A percentile compares a stretch with the other conserved stretches of the same genome.
Evolutionary conservation across 2,329 filamentous ascomycete genomes (phyloP).

Genomic region (Lasiodiplodia sp.): DNA sequence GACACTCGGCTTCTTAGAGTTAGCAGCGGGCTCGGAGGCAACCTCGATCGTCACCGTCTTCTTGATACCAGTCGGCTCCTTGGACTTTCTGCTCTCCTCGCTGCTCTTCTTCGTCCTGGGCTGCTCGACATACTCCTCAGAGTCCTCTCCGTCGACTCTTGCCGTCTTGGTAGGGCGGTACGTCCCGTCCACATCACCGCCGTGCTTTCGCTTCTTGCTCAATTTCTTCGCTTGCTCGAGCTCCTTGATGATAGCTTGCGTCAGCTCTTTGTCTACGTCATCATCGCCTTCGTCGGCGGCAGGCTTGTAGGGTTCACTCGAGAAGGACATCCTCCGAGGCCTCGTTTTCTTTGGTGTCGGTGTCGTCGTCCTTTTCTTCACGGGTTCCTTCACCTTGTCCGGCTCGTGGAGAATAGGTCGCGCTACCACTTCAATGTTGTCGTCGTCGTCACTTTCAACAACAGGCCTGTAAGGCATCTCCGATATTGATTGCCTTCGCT

Average conservation of each 20-base stretch:
- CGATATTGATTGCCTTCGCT: too few relatives aligned
- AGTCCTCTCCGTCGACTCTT: neutral
- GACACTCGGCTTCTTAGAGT: neutral
- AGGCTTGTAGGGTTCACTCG: neutral
- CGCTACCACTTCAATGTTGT: too few relatives aligned
- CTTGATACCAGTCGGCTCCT: neutral
- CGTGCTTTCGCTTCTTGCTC: neutral
- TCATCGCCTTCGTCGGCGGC: neutral
- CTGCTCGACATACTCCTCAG: neutral
- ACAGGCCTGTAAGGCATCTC: too few relatives aligned
- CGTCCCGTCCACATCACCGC: neutral
- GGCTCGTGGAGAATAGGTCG: too few relatives aligned
- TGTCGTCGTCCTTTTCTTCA: neutral
- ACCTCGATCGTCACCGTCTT: slow-evolving; percentile 12
- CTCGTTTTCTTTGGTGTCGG: neutral
- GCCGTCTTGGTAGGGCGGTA: neutral
- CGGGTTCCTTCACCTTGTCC: neutral
- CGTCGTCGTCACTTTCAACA: too few relatives aligned
- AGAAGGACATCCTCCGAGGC: neutral
- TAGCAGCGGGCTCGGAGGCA: neutral
- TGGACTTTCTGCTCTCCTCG: neutral
- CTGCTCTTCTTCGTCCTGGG: neutral
- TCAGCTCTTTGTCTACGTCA: neutral
- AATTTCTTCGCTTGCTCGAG: neutral
- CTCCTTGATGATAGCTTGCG: neutral